Percentiles rank a stretch among this genome's conserved stretches.
Evolutionary conservation across 2,329 filamentous ascomycete species (phyloP).

Genomic region (Bisporella sp.): DNA sequence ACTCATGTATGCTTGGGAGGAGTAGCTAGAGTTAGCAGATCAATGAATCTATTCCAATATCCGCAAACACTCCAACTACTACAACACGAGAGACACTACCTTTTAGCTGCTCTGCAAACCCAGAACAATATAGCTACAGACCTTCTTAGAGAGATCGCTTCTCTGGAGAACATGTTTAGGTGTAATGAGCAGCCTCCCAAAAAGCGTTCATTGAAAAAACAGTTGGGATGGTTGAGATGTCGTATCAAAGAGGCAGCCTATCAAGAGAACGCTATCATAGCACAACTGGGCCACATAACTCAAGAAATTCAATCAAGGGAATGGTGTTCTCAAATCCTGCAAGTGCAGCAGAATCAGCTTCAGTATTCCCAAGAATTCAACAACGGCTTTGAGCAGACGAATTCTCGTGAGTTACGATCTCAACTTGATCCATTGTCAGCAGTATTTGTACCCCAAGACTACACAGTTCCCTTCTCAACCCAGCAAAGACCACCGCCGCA

Average conservation of each 20-base stretch:
- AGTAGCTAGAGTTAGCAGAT: too few relatives aligned
- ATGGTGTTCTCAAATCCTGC: constrained; percentile 19
- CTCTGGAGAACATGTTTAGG: constrained; percentile 28
- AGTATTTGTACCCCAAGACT: too few relatives aligned
- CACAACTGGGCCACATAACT: constrained; percentile 41
- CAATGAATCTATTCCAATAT: too few relatives aligned
- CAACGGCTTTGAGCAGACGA: too few relatives aligned
- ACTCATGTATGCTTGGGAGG: too few relatives aligned
- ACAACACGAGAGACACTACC: constrained; percentile 40
- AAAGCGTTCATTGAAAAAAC: constrained; percentile 26
- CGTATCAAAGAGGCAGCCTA: constrained; percentile 38
- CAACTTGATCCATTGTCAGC: too few relatives aligned
- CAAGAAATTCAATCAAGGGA: constrained; percentile 41
- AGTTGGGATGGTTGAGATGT: constrained; percentile 33
- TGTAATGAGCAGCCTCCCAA: background rate
- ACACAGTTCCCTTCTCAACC: too few relatives aligned
- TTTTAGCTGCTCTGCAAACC: constrained; percentile 34
- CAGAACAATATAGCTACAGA: constrained; percentile 32
- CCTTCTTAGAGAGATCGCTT: constrained; percentile 33
- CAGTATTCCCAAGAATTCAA: background rate
- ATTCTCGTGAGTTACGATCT: too few relatives aligned
- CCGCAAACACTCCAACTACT: constrained; percentile 31
- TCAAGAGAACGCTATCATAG: constrained; percentile 39
- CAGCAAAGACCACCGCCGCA: too few relatives aligned
- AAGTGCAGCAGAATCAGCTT: background rate